Percentiles rank a stretch among this genome's conserved stretches.
Evolutionary conservation across 2,329 filamentous ascomycete species (phyloP).

Genomic region (Fusarium concolor): DNA sequence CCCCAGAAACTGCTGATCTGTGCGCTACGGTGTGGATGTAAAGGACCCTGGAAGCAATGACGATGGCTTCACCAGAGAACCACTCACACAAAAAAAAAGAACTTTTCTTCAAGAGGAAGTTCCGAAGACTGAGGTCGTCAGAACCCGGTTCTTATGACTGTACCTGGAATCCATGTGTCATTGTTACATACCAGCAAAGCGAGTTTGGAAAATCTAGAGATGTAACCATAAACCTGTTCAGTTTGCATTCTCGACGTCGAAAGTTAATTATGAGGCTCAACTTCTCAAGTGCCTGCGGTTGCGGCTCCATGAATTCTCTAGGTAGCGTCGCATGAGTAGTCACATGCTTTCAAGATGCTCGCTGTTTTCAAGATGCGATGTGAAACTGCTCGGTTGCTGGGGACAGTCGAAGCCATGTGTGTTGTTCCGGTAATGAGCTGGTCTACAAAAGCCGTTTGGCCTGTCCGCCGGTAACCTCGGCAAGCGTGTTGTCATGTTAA

Average conservation of each 20-base stretch:
- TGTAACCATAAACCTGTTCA: slow-evolving; percentile 1
- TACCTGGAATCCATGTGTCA: slow-evolving; percentile 29
- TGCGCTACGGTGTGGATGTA: slow-evolving; percentile 27
- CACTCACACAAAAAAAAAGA: slow-evolving; percentile 9
- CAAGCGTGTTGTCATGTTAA: neutral
- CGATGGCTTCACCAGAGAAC: slow-evolving; percentile 28
- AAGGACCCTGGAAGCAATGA: slow-evolving; percentile 18
- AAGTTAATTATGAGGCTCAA: slow-evolving; percentile 10
- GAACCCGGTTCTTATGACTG: neutral
- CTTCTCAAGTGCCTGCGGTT: neutral
- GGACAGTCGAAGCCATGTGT: neutral
- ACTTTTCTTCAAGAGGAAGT: slow-evolving; percentile 22
- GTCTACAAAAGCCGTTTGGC: neutral
- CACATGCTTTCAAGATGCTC: slow-evolving; percentile 11
- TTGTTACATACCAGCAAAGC: slow-evolving; percentile 1
- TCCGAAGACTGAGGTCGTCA: slow-evolving; percentile 9
- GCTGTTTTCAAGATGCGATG: neutral
- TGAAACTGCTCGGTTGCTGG: neutral
- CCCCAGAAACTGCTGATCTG: slow-evolving; percentile 32
- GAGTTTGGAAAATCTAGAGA: neutral
- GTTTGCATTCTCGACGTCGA: neutral
- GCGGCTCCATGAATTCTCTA: neutral
- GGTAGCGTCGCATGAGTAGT: slow-evolving; percentile 3
- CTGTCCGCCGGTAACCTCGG: neutral
- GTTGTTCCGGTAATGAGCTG: neutral